These are phyloP conservation scores for Striga hermonthica DNA, from an alignment of 305 asterid species.

Conservation along the genomic window DNA sequence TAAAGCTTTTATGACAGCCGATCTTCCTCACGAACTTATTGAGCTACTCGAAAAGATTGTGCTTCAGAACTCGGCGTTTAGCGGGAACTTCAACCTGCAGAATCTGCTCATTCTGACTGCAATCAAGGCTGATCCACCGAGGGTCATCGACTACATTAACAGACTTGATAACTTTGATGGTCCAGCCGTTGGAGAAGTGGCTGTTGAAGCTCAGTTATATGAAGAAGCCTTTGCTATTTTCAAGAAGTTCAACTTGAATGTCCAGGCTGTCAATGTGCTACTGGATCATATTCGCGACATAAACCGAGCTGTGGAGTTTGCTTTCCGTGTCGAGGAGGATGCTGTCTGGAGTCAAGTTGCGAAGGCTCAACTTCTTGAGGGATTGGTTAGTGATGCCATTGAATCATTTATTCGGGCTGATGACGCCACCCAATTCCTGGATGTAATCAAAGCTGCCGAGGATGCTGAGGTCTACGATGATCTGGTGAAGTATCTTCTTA, in stretches of 20 bases:
- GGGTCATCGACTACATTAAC: slow-evolving; percentile 97
- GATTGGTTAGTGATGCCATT: slow-evolving; percentile 96
- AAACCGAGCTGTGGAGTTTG: slow-evolving; percentile 95
- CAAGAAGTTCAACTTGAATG: slow-evolving; percentile 97
- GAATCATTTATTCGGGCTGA: slow-evolving; percentile 97
- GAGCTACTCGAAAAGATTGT: slow-evolving; percentile 99
- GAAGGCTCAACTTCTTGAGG: slow-evolving; percentile 96
- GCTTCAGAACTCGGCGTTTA: slow-evolving; percentile 97
- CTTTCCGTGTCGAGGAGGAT: slow-evolving; percentile 98
- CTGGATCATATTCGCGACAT: slow-evolving; percentile 86
- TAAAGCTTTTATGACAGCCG: slow-evolving; percentile 99
- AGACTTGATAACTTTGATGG: slow-evolving; percentile 99
- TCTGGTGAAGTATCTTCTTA: slow-evolving; percentile 89
- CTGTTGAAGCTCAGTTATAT: slow-evolving; percentile 87
- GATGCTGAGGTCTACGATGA: slow-evolving; percentile 88
- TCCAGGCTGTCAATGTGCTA: slow-evolving; percentile 92
- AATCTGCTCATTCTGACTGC: slow-evolving; percentile 91
- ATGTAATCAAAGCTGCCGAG: slow-evolving; percentile 86
- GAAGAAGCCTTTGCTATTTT: slow-evolving; percentile 98
- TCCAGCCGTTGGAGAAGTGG: slow-evolving; percentile 99
- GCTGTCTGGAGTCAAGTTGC: slow-evolving; percentile 99
- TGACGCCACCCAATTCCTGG: slow-evolving; percentile 84
- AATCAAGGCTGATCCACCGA: slow-evolving; percentile 95
- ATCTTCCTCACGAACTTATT: slow-evolving; percentile 96
- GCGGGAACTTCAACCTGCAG: slow-evolving; percentile 96